Percentiles rank a stretch among this genome's conserved stretches.
These are phyloP conservation scores for Boletus reticulatus DNA, from an alignment of 768 basidiomycete genomes.

Conservation along the genomic window DNA sequence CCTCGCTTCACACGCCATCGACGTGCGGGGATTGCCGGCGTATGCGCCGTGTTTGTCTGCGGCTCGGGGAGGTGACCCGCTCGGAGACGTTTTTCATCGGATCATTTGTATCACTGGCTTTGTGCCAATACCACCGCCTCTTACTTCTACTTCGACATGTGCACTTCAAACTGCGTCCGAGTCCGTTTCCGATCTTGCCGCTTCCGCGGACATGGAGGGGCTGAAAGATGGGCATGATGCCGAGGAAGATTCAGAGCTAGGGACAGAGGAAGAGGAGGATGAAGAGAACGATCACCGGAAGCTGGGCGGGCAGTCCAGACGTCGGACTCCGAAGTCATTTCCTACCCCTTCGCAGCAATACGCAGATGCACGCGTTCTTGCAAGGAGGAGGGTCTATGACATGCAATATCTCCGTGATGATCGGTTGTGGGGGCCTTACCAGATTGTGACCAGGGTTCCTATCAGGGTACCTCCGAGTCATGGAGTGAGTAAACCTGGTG, in stretches of 20 bases:
- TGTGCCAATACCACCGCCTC: slow-evolving; percentile 26
- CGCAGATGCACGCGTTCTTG: slow-evolving; percentile 26
- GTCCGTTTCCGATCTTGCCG: neutral
- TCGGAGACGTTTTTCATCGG: slow-evolving; percentile 39
- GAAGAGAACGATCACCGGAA: neutral
- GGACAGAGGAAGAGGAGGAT: neutral
- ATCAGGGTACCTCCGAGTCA: neutral
- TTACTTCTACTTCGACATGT: neutral
- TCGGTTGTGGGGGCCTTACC: slow-evolving; percentile 30
- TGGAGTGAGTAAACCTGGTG: neutral
- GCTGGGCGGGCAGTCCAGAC: neutral
- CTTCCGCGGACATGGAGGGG: neutral
- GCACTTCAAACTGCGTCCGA: neutral
- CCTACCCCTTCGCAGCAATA: slow-evolving; percentile 14
- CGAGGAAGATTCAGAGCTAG: neutral
- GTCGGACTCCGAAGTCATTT: neutral
- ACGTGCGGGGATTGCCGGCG: slow-evolving; percentile 17
- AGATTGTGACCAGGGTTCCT: slow-evolving; percentile 12
- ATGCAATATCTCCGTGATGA: slow-evolving; percentile 30
- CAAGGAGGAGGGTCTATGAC: slow-evolving; percentile 29
- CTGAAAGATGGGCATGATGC: neutral
- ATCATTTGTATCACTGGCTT: slow-evolving; percentile 47
- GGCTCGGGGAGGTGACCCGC: slow-evolving; percentile 26
- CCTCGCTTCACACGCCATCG: slow-evolving; percentile 16
- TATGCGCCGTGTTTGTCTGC: slow-evolving; percentile 13